A percentile compares a stretch with the other conserved stretches of the same genome.
Conservation (phyloP, 306 rosid genomes). For the Myrica gale region DNA sequence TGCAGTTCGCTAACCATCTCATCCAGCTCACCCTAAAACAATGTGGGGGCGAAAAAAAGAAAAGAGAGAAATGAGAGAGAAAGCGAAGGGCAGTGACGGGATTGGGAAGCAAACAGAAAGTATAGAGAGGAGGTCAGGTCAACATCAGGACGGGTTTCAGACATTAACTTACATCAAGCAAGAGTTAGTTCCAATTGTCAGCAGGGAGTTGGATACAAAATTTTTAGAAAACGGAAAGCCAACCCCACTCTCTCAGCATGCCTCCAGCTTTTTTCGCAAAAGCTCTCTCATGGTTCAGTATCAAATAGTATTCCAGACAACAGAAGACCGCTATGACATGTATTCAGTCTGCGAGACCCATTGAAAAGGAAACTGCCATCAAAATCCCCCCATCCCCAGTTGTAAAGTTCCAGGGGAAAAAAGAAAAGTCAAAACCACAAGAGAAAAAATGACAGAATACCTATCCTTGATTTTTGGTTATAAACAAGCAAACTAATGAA, state of each 20-base stretch:
- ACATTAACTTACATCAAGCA: conserved; percentile 7
- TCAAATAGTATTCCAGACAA: not conserved
- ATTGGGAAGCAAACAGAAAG: too few relatives aligned
- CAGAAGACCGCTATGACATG: not conserved
- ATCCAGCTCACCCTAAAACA: conserved; percentile 48
- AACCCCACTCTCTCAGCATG: not conserved
- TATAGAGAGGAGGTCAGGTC: not conserved
- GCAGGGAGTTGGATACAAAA: not conserved
- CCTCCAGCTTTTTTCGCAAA: conserved; percentile 14
- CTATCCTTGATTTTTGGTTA: not conserved
- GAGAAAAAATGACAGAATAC: not conserved
- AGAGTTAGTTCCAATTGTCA: conserved; percentile 3
- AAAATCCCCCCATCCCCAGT: not conserved
- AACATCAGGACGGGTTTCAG: conserved; percentile 5
- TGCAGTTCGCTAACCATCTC: conserved; percentile 49
- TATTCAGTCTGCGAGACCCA: not conserved
- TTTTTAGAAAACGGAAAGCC: not conserved
- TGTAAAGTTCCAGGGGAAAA: not conserved
- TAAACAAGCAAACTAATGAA: not conserved
- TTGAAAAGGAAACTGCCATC: conserved; percentile 15
- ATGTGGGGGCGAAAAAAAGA: not conserved
- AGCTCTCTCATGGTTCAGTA: not conserved
- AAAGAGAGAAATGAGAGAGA: not conserved
- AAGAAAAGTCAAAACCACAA: not conserved
- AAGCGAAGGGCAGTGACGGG: too few relatives aligned